Evolutionary conservation across 768 basidiomycete species (phyloP), one percentile per base, ranked within the genome.

Genomic region (Termitomyces sp.): DNA sequence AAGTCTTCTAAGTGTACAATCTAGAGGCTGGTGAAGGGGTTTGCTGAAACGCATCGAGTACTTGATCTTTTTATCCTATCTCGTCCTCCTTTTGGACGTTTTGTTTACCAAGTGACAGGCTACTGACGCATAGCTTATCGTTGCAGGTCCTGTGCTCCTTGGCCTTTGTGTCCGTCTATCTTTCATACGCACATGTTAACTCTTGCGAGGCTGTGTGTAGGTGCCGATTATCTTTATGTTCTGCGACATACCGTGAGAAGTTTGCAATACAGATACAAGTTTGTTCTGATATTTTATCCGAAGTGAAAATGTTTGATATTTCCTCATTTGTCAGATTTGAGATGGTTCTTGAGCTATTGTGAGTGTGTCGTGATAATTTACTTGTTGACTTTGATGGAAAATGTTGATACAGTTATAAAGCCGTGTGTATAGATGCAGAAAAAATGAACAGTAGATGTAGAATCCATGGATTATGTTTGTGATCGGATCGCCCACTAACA

Each of bases 1-100:
- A 85, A 80, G 77, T 85, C 86, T 86, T 83, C 82, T 75, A 50
- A 55, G 77, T 88, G 89, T 91, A 91, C 89, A 85, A 76, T 30
- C 70, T 78, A 85, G 83, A 84, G 84, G 75, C 79, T 85, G 79
- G 70, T 64, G 64, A 66, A 77, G 75, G 73, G 70, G 71, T 73
- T 75, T 89, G 89, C 81, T 87, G 89, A 91, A 75, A 86, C 77
- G 75, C 87, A 89, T 91, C 89, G 89, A 85, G 68, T 70, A 69
- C 63, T 87, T 89, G 87, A 87, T 37, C 55, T 60, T 49, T 56
- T 55, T 55, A 46, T 61, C 4, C 17, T 53, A 60, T 41, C 38
- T 14, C n/a, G n/a, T n/a, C n/a, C 23, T 50, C 26, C 8, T 30
- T 43, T 35, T 31, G 14, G 2, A 4, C 1, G 23, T 12, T 17